Evolutionary conservation across 768 basidiomycete species (phyloP).

Genomic region (Leccinum barrowsii): DNA sequence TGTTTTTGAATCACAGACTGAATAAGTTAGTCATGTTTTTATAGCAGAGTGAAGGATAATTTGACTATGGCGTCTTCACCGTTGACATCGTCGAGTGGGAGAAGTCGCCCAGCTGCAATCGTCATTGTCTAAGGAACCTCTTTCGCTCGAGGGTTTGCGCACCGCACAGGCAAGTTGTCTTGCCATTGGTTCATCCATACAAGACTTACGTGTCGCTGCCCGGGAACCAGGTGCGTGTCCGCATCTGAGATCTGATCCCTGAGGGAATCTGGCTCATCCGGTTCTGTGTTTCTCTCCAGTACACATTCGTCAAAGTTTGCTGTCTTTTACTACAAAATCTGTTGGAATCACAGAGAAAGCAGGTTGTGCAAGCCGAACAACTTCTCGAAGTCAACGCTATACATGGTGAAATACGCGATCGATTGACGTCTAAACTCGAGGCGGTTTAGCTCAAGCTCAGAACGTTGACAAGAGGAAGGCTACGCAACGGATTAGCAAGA

Average conservation of each 20-base stretch:
- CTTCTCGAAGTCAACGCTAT: slow-evolving; percentile 30
- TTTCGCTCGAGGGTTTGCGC: slow-evolving; percentile 15
- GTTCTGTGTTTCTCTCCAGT: slow-evolving; percentile 32
- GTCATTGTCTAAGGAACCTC: slow-evolving; percentile 9
- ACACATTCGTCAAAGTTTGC: slow-evolving; percentile 47
- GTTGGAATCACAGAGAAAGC: slow-evolving; percentile 43
- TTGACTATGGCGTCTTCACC: too few relatives aligned
- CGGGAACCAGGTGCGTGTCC: slow-evolving; percentile 38
- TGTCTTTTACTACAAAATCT: slow-evolving; percentile 49
- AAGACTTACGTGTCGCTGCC: slow-evolving; percentile 30
- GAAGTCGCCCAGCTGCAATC: too few relatives aligned
- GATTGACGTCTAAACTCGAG: slow-evolving; percentile 32
- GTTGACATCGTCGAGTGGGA: too few relatives aligned
- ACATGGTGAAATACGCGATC: slow-evolving; percentile 32
- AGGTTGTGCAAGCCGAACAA: slow-evolving; percentile 35
- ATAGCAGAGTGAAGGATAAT: too few relatives aligned
- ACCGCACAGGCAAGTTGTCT: too few relatives aligned
- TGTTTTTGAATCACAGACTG: too few relatives aligned
- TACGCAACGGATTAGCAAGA: too few relatives aligned
- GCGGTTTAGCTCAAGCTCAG: slow-evolving; percentile 33
- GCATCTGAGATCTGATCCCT: slow-evolving; percentile 2
- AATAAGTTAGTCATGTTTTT: too few relatives aligned
- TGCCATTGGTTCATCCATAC: too few relatives aligned
- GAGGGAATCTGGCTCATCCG: slow-evolving; percentile 6
- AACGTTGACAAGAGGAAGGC: too few relatives aligned